These are phyloP conservation scores for Mycena alexandri DNA, from an alignment of 768 basidiomycete species.

Conservation along the genomic window DNA sequence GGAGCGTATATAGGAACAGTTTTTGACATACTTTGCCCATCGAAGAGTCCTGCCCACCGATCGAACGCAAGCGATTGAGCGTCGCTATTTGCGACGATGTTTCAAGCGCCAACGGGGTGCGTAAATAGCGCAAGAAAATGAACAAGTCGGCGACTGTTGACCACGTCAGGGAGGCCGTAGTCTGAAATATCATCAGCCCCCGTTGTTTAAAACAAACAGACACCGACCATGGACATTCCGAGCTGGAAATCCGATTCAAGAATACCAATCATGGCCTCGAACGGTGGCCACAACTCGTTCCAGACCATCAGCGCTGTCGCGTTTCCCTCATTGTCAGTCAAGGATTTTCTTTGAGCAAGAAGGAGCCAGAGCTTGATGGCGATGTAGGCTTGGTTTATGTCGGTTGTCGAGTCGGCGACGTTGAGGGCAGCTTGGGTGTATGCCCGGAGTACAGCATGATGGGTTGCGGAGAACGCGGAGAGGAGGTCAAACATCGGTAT, in stretches of 20 bases:
- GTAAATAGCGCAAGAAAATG: constrained; percentile 69
- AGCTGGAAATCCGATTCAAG: constrained; percentile 63
- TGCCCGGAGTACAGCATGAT: constrained; percentile 59
- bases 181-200: constrained; percentile 50
- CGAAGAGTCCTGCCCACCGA: constrained; percentile 62
- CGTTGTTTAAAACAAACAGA: not conserved
- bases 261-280: constrained; percentile 64
- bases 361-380: constrained; percentile 81
- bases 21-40: constrained; percentile 59
- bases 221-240: constrained; percentile 56
- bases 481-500: constrained; percentile 65
- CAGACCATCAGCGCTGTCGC: constrained; percentile 62
- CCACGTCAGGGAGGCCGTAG: constrained; percentile 65
- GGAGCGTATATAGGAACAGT: not conserved
- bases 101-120: constrained; percentile 66
- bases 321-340: constrained; percentile 45
- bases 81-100: constrained; percentile 62
- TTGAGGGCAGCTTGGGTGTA: constrained; percentile 53
- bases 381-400: constrained; percentile 77
- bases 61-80: constrained; percentile 62
- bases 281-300: constrained; percentile 85
- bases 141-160: constrained; percentile 77
- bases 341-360: constrained; percentile 58
- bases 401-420: constrained; percentile 59
- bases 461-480: constrained; percentile 59